Evolutionary conservation across 2,329 filamentous ascomycete genomes (phyloP).

Genomic region (Talaromyces amestolkiae): DNA sequence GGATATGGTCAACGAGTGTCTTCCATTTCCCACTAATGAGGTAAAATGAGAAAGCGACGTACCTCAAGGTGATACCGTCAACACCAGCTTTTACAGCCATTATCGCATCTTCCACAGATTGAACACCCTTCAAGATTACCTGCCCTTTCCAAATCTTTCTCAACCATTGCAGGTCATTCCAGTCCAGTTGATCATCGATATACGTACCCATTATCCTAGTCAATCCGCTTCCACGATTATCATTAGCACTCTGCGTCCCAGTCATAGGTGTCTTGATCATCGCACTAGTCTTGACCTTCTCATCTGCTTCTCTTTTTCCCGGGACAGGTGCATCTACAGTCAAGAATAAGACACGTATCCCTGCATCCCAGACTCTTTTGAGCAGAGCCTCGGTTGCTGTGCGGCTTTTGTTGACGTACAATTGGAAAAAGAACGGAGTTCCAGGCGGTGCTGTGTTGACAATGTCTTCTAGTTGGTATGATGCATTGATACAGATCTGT

Average conservation of each 20-base stretch:
- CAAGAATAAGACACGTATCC: slow-evolving; percentile 30
- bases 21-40: not conserved
- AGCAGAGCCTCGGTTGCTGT: slow-evolving; percentile 26
- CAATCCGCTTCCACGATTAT: not conserved
- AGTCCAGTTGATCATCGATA: not conserved
- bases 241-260: not conserved
- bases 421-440: slow-evolving; percentile 33
- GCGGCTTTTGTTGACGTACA: slow-evolving; percentile 38
- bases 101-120: slow-evolving; percentile 46
- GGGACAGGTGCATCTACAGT: slow-evolving; percentile 36
- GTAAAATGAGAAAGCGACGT: not conserved
- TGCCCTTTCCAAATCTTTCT: not conserved
- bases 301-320: slow-evolving; percentile 34
- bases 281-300: slow-evolving; percentile 26
- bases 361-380: slow-evolving; percentile 26
- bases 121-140: slow-evolving; percentile 59
- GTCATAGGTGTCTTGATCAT: not conserved
- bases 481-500: slow-evolving; percentile 21
- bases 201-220: not conserved
- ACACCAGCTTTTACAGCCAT: slow-evolving; percentile 45
- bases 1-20: not conserved
- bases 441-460: slow-evolving; percentile 27
- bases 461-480: slow-evolving; percentile 36
- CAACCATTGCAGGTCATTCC: slow-evolving; percentile 15
- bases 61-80: slow-evolving; percentile 45